These are phyloP conservation scores for Gossypium rotundifolium DNA, from an alignment of 345 rosid species.

Conservation along the genomic window DNA sequence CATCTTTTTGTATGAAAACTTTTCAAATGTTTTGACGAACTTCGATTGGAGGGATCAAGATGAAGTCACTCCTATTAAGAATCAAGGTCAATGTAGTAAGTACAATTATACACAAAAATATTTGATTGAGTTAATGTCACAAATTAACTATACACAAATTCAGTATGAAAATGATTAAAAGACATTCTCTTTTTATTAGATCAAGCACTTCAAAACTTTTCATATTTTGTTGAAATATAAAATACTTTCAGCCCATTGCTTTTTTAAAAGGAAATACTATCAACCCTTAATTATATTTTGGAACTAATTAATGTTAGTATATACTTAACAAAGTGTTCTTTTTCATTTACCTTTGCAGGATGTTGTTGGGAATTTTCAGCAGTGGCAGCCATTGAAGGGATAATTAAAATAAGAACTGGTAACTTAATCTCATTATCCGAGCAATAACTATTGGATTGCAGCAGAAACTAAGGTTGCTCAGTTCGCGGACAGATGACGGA, in stretches of 20 bases:
- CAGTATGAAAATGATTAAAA: no score
- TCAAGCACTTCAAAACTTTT: no score
- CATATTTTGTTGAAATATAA: no score
- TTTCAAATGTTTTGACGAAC: not conserved
- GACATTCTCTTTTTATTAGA: no score
- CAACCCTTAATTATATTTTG: no score
- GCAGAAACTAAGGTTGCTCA: not conserved
- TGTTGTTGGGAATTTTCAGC: not conserved
- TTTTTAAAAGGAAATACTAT: no score
- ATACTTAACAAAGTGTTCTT: no score
- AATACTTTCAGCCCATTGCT: no score
- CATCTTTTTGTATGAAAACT: no score
- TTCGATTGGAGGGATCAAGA: not conserved
- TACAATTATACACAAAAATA: not conserved
- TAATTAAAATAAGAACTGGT: not conserved
- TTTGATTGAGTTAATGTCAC: no score
- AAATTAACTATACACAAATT: no score
- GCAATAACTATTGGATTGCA: not conserved
- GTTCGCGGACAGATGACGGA: constrained; percentile 55
- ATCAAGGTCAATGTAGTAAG: not conserved
- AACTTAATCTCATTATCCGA: not conserved
- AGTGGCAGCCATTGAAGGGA: not conserved
- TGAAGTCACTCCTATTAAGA: not conserved
- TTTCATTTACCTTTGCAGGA: not conserved
- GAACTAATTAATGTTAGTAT: no score